Base-by-base conservation (phyloP, 371 early-diverging fungal species). In the Mucor velutinosus region DNA sequence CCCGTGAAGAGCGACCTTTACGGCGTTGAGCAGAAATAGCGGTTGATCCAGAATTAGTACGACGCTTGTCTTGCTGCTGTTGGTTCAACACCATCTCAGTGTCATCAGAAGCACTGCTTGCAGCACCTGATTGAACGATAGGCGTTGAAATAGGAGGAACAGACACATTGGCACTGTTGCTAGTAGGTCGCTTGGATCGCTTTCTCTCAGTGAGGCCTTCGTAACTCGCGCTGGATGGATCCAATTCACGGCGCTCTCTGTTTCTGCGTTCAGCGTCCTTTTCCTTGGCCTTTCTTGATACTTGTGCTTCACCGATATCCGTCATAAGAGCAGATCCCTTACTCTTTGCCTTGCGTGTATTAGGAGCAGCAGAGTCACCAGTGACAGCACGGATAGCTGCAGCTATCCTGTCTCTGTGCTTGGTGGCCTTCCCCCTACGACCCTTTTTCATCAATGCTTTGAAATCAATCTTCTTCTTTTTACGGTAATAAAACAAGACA, bases 401-500 rank as follows among this genome's bases (percentile, higher is more conserved):
- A 2, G 80, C 80, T 10, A 84, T 66, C 45, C 79, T 66, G 58
- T 84, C 82, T 19, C 77, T 64, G 43, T 77, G 74, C 37, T 78
- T 81, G 11, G 67, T 75, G 1, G 72, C 65, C 53, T 83, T 86
- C 17, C 86, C 82, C 15, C 87, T 77, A 11, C 86, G 75, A 8
- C 86, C 85, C 60, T 83, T 82, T 43, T 77, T 79, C 65, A 83
- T 76, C 64, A 95, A 71, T 0, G 86, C 88, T 79, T 96, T 97
- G 67, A 97, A 91, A 47, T 89, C 89, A 37, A 93, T 86, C 72
- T 93, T 90, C 57, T 86, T 87, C 81, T 97, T 95, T 67, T 94
- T 93, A 27, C 95, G 92, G 76, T 98, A 98, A 73, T 95, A 98
- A 58, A 94, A 94, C 37, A 92, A 71, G 7, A 97, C 94, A 70